Evolutionary conservation across 2,329 filamentous ascomycete species (phyloP).

Genomic region (Exophiala sp.): DNA sequence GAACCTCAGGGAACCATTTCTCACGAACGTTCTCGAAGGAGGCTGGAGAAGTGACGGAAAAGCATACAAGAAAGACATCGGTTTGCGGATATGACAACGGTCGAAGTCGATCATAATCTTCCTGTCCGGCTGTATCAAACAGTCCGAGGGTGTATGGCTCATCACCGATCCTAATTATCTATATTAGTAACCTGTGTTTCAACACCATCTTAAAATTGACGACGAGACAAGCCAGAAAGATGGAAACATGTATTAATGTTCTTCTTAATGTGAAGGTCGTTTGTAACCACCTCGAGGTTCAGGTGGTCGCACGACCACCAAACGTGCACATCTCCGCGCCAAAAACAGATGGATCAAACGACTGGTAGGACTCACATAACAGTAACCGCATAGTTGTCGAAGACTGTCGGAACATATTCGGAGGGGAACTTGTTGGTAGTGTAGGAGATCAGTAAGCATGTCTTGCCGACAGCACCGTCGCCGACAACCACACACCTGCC

Average conservation of each 20-base stretch:
- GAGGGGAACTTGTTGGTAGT: conserved; percentile 99
- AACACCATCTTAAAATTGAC: background rate
- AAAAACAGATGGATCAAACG: background rate
- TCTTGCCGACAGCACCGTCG: conserved; percentile 99
- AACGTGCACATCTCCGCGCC: background rate
- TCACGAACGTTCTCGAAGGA: conserved; percentile 99
- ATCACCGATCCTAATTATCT: conserved; percentile 78
- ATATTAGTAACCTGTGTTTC: conserved; percentile 17
- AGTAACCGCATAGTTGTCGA: conserved; percentile 99
- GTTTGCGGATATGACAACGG: conserved; percentile 97
- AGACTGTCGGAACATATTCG: conserved; percentile 99
- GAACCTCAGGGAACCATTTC: conserved; percentile 98
- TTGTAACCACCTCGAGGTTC: background rate
- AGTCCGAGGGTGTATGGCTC: conserved; percentile 96
- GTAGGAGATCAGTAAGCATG: conserved; percentile 97
- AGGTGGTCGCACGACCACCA: background rate
- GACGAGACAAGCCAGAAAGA: background rate
- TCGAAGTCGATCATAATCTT: conserved; percentile 97
- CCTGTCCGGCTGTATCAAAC: conserved; percentile 98
- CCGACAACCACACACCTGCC: conserved; percentile 94
- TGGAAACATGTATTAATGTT: too few relatives aligned
- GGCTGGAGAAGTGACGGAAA: conserved; percentile 93
- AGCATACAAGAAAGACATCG: conserved; percentile 98
- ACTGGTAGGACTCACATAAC: conserved; percentile 72
- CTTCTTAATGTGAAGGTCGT: too few relatives aligned